Evolutionary conservation across 345 rosid genomes (phyloP).

Genomic region (Leavenworthia alabamica): DNA sequence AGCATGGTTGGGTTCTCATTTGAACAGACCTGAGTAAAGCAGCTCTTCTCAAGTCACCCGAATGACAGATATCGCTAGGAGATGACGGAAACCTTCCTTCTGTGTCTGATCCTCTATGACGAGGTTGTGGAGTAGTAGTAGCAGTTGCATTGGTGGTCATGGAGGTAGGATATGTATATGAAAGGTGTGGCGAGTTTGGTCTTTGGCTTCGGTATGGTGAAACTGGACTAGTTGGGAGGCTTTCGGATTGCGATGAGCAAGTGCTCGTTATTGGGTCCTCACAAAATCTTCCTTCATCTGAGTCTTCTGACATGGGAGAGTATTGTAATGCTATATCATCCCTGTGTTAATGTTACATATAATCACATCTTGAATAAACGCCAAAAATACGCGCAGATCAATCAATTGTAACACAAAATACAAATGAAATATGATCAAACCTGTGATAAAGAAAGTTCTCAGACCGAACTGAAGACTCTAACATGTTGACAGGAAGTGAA

Average conservation of each 20-base stretch:
- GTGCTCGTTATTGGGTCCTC: slow-evolving; percentile 41
- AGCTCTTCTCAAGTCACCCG: slow-evolving; percentile 83
- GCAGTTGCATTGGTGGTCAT: slow-evolving; percentile 8
- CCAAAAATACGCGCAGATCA: not conserved
- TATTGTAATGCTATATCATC: slow-evolving; percentile 81
- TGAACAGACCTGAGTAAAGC: slow-evolving; percentile 93
- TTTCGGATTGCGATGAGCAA: slow-evolving; percentile 63
- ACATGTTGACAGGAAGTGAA: slow-evolving; percentile 61
- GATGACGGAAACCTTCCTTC: slow-evolving; percentile 95
- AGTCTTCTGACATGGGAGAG: slow-evolving; percentile 96
- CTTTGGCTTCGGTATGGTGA: slow-evolving; percentile 70
- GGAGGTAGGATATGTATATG: slow-evolving; percentile 11
- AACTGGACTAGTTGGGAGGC: slow-evolving; percentile 78
- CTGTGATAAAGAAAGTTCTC: slow-evolving; percentile 43
- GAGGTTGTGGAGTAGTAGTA: slow-evolving; percentile 42
- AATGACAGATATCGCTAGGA: slow-evolving; percentile 95
- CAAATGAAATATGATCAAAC: not conserved
- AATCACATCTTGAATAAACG: not conserved
- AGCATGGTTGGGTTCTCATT: slow-evolving; percentile 78
- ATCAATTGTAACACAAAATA: not conserved
- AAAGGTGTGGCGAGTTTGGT: slow-evolving; percentile 42
- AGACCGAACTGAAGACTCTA: slow-evolving; percentile 81
- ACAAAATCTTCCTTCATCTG: slow-evolving; percentile 58
- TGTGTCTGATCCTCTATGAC: slow-evolving; percentile 75
- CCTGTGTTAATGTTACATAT: slow-evolving; percentile 33